Evolutionary conservation across 306 rosid genomes (phyloP).

Genomic region (Coriaria nepalensis): DNA sequence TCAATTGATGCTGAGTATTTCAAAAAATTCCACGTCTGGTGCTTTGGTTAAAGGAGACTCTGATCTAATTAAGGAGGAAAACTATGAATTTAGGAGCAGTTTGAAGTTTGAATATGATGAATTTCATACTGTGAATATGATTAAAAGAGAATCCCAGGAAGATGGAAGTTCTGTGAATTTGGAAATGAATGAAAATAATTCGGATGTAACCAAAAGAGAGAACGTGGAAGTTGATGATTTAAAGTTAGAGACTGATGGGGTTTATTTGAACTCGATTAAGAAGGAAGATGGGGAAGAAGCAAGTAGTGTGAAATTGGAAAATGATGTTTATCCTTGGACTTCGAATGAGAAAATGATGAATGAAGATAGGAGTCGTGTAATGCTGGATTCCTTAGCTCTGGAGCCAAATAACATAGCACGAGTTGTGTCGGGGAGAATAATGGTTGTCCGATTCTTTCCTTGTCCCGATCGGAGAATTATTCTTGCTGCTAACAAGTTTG

Average conservation of each 20-base stretch:
- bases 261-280: background rate
- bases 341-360: constrained; percentile 3
- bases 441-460: constrained; percentile 40
- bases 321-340: constrained; percentile 1
- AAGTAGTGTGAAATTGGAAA: background rate
- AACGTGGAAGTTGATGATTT: constrained; percentile 11
- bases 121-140: too few species aligned
- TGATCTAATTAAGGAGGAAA: background rate
- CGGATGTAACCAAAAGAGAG: constrained; percentile 5
- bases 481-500: constrained; percentile 52
- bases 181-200: background rate
- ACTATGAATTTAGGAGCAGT: background rate
- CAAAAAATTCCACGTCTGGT: constrained; percentile 12
- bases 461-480: constrained; percentile 36
- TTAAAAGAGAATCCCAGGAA: too few species aligned
- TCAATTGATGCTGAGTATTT: constrained; percentile 28
- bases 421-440: constrained; percentile 51
- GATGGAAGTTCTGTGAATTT: too few species aligned
- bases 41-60: background rate
- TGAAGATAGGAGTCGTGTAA: constrained; percentile 14
- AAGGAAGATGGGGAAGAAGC: constrained; percentile 1
- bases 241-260: constrained; percentile 18
- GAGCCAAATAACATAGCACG: constrained; percentile 50
- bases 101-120: background rate
- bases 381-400: constrained; percentile 38